Base-by-base conservation (phyloP, 1,139 yeast genomes). In the Wickerhamomyces sp. region DNA sequence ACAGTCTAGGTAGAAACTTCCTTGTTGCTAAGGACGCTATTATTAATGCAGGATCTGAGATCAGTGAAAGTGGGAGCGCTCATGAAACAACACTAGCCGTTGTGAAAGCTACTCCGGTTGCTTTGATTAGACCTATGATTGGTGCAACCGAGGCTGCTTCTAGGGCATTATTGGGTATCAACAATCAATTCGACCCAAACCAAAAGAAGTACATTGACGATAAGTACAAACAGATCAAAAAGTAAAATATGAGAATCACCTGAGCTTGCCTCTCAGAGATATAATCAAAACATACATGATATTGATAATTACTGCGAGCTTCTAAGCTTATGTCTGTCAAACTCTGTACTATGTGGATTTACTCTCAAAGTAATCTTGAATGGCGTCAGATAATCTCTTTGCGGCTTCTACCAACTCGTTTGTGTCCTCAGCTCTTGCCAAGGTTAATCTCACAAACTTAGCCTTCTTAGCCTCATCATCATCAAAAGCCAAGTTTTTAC, bases 131-230 rank as follows among this genome's bases (percentile, higher is more conserved):
- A 41, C 97, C 98, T 2, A 75, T 89, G 58, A 90, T 91, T 54
- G 98, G 97, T 2, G 90, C 96, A 0, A 87, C 97, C 0, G 97
- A 90, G 61, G 95, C 95, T 0, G 73, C 91, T 4, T 84, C 93
- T 23, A 86, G 81, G 58, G 77, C 96, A 0, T 68, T 91, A 45
- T 75, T 89, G 69, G 98, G 98, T 1, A 73, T 91, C 9, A 81
- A 91, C 37, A 90, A 90, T 61, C 86, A 84, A 51, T 69, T 90
- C 38, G 93, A 87, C 60, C 85, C 93, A 1, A 73, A 73, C 10
- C 78, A 78, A 51, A 66, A 71, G 46, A 59, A 61, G 41, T 69
- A 71, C 45, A 65, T 76, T 13, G 71, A 75, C 42, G 87, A 81
- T 48, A 76, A 77, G 56, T 76, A 77, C 51, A 76, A 76, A 43